Evolutionary conservation across 257 asterid genomes (phyloP), one percentile per base, ranked within the genome.

Genomic region (Mitragyna speciosa): DNA sequence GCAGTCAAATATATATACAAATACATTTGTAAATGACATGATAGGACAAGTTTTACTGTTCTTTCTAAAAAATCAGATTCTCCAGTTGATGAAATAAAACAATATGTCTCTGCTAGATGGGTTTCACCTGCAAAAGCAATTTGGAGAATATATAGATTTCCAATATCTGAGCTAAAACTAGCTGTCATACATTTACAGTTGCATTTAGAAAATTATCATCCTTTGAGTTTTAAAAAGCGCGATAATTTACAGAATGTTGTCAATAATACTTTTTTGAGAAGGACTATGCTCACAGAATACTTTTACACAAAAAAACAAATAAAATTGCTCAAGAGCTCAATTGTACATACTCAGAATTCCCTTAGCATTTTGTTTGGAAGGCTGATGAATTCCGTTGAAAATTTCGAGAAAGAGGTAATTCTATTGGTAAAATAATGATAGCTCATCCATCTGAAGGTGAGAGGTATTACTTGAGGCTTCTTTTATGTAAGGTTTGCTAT

Each of bases 261-360:
- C 20, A 20, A 20, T 7, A 33, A 39, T 47, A 19, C 17, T 6
- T 12, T 1, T 0, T 1, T 4, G 0, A 26, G 20, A 20, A 28
- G 12, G 4, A 66, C 81, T 0, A 77, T 77, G 80, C 4, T 77
- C 16, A 67, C n/a, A 8, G 16, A 72, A 30, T 72, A 72, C 12
- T 78, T 78, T 19, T 9, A 12, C 0, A 54, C 17, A 11, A 70
- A 70, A 7, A 28, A 22, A 20, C n/a, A n/a, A n/a, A n/a, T n/a
- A n/a, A n/a, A n/a, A n/a, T n/a, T n/a, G n/a, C n/a, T n/a, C n/a
- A 51, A 10, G 49, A 70, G 0, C 20, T 74, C 2, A 74, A 49
- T 26, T 76, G 39, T 26, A 47, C 77, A 2, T 82, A 76, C 31
- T 7, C 1, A 0, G 78, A 82, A 12, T 82, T 70, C 10, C 45